Evolutionary conservation across 1,284 basidiomycete species (phyloP), one percentile per base, ranked within the genome.

Genomic region (Thelephora terrestris): DNA sequence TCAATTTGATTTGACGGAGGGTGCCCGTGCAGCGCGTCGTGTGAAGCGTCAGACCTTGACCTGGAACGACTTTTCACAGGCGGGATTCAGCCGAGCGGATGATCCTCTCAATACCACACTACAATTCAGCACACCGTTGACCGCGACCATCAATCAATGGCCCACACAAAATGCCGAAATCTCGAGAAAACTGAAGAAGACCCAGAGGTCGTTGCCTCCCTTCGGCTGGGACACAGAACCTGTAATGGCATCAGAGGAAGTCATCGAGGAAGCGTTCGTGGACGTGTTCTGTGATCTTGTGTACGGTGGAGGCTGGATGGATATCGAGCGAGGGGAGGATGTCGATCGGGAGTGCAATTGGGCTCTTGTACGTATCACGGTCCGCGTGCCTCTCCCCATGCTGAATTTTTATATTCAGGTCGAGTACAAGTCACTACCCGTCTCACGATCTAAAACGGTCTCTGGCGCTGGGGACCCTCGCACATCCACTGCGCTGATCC

Each of bases 181-280:
- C 12, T 73, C 73, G 29, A 79, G 77, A 54, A 87, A 90, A 61
- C 67, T 93, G 34, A 86, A 88, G 64, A 92, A 92, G 66, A 74
- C 81, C 3, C 84, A 90, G 58, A 90, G 89, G 57, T 67, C 79
- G 4, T 69, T 91, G 18, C 85, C 86, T 12, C 68, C 81, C 1
- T 93, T 93, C 59, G 80, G 84, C 1, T 91, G 88, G 83, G 85
- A 92, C 58, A 91, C 87, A 0, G 80, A 83, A 42, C 87, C 88
- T 0, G 78, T 87, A 23, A 66, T 88, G 53, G 79, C 79, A 12
- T 64, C 70, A 35, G 82, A 91, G 64, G 76, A 83, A 65, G 71
- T 87, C 47, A 71, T 93, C 25, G 91, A 94, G 61, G 90, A 92
- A 64, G 78, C 85, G 0, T 93, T 94, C 62, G 58, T 93, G 39